phyloP scores from a whole-genome alignment of 2,329 filamentous ascomycete genomes.

The Cladosporium sp. region DNA sequence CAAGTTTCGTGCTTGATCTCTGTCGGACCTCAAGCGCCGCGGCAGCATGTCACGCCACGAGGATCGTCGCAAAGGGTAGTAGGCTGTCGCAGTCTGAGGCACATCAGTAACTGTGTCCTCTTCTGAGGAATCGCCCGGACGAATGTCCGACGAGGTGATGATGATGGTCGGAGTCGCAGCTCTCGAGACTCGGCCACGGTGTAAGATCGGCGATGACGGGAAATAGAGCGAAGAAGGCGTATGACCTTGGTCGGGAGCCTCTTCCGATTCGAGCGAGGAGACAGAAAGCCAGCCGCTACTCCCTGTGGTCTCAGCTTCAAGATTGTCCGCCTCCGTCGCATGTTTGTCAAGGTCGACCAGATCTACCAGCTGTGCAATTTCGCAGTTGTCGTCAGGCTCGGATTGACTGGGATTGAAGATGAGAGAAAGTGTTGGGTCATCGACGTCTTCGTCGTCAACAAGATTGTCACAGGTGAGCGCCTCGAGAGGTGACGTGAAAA shows the following conservation, averaged over 20 bases:
- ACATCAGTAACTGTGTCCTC: neutral
- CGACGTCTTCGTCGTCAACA: neutral
- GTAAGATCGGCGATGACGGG: constrained; percentile 6
- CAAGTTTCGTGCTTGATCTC: neutral
- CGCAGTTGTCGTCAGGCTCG: neutral
- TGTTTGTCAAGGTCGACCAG: neutral
- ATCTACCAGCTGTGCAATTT: neutral
- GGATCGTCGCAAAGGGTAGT: neutral
- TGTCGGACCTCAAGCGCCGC: neutral
- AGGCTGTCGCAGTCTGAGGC: neutral
- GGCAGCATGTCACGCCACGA: constrained; percentile 1
- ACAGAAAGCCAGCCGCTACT: constrained; percentile 1
- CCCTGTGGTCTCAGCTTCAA: neutral
- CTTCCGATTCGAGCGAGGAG: neutral
- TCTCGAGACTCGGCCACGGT: neutral
- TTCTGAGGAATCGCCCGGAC: neutral
- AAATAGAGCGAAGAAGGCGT: neutral
- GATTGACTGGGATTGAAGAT: neutral
- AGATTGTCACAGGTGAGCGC: neutral
- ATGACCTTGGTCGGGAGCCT: neutral
- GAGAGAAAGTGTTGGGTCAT: neutral
- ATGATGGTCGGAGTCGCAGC: neutral
- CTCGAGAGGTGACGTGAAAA: neutral
- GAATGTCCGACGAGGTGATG: neutral
- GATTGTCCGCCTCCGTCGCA: neutral